Conservation (phyloP, 2,329 filamentous ascomycete species). For the Sarocladium brachiariae region DNA sequence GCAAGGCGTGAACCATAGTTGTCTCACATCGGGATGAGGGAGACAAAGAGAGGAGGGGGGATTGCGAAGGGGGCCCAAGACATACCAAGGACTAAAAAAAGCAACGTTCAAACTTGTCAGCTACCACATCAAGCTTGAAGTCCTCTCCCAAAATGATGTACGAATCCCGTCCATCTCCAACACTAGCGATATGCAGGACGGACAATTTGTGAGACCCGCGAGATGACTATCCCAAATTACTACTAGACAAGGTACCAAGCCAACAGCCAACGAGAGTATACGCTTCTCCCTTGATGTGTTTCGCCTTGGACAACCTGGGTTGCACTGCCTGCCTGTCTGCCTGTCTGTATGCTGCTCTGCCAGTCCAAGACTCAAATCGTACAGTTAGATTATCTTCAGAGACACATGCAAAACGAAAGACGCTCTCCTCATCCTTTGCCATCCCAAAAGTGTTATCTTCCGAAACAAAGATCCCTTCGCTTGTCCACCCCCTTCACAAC, state of each 20-base stretch:
- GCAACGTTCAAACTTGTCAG: constrained; percentile 3
- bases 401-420: neutral
- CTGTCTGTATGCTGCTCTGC: no score
- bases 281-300: no score
- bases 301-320: no score
- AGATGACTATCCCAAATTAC: neutral
- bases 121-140: no score
- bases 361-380: neutral
- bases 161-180: neutral
- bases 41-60: no score
- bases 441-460: neutral
- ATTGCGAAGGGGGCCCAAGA: neutral
- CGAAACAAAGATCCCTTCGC: neutral
- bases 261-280: no score
- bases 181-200: constrained; percentile 4
- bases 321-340: no score
- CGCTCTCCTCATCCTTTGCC: neutral
- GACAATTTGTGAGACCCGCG: neutral
- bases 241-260: no score
- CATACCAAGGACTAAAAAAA: constrained; percentile 8
- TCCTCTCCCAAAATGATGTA: no score
- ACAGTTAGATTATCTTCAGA: neutral
- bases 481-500: constrained; percentile 1
- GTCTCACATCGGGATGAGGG: neutral
- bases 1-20: no score